Conservation (phyloP, 116 monocot genomes). For the Posidonia oceanica region DNA sequence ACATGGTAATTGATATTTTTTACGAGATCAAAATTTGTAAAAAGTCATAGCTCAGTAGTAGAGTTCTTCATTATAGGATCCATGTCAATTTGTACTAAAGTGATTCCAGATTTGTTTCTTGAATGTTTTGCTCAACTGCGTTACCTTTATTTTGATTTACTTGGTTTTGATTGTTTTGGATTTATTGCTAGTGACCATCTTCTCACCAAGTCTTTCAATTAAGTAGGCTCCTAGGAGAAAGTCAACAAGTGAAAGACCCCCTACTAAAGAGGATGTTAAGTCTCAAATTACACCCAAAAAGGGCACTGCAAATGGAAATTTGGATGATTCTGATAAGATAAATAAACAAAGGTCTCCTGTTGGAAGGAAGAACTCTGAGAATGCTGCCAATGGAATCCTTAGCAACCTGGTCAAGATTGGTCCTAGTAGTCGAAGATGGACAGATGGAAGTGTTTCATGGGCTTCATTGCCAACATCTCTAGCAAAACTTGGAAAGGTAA, state of each 20-base stretch:
- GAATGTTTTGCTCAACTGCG: neutral
- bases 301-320: conserved; percentile 17
- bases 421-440: conserved; percentile 44
- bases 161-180: neutral
- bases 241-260: conserved; percentile 25
- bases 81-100: no score
- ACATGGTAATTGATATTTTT: no score
- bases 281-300: conserved; percentile 37
- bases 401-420: conserved; percentile 50
- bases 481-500: conserved; percentile 84
- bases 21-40: no score
- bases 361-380: conserved; percentile 40
- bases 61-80: no score
- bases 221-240: conserved; percentile 46
- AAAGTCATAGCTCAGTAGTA: no score
- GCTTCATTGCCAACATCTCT: conserved; percentile 53
- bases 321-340: conserved; percentile 31
- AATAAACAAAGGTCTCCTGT: conserved; percentile 27
- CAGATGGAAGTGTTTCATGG: conserved; percentile 72
- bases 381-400: conserved; percentile 19
- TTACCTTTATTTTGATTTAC: neutral
- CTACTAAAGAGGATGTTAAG: conserved; percentile 38
- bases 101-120: no score
- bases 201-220: neutral
- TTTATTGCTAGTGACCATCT: neutral